Base-by-base conservation (phyloP, 768 basidiomycete species). In the Cystobasidiopsis lactophilus region DNA sequence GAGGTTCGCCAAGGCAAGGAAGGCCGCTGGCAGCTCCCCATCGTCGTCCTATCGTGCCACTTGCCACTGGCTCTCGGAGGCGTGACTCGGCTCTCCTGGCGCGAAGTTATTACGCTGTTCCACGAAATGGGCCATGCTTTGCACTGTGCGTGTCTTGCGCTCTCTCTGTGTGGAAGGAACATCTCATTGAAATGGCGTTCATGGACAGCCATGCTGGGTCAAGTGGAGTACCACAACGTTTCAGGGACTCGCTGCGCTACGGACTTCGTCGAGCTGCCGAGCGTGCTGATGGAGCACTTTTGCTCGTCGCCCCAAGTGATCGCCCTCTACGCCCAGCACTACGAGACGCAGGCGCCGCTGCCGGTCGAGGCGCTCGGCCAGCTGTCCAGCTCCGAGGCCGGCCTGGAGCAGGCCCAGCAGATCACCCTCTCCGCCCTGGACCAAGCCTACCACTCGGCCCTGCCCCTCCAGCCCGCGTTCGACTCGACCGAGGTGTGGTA, bases 51-150 rank as follows among this genome's bases (percentile, higher is more conserved):
- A 13, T 69, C 88, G 5, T 91, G 84, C 60, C 89, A 89, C 61
- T 93, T 95, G 60, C 69, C 75, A 21, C 73, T 82, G 21, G 70
- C 75, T 2, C 56, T 73, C 18, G 67, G 73, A n/a, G 68, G 71
- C 13, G 74, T 83, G 4, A 78, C 84, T 0, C 67, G 79, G 47
- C 68, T 98, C 21, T 77, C 79, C 52, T 96, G 89, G 88, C 80
- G 82, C 60, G 88, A 96, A 59, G 84, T 95, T 9, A 72, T 82
- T 64, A 96, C 91, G 2, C 69, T 96, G 23, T 93, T 88, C 69
- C 93, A 98, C 61, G 93, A 98, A 69, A 93, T 96, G 86, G 93
- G 93, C 0, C 93, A 98, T 68, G 93, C 93, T 11, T 86, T 98
- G 76, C 93, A 98, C 65, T 98, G 93, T 95, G 62, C 73, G 86